phyloP scores from a whole-genome alignment of 306 rosid genomes.

The Fragaria ananassa region DNA sequence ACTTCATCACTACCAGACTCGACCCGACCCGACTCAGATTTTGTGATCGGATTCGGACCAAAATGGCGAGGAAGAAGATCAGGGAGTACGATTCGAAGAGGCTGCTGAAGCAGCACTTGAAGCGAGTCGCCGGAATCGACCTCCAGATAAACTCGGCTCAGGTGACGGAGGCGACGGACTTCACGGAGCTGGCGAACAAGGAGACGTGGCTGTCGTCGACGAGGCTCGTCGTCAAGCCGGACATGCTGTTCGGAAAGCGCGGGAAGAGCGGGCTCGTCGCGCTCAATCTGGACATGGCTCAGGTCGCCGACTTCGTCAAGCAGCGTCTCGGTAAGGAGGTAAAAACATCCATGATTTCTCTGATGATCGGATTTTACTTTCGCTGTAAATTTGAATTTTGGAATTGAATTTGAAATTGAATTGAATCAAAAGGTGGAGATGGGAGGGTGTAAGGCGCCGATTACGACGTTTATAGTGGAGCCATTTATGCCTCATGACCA shows the following conservation, averaged over 20 bases:
- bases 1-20: background rate
- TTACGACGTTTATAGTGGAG: slow-evolving; percentile 74
- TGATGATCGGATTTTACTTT: background rate
- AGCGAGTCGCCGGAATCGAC: slow-evolving; percentile 56
- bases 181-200: slow-evolving; percentile 52
- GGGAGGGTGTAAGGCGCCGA: slow-evolving; percentile 92
- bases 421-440: slow-evolving; percentile 56
- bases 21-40: background rate
- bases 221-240: slow-evolving; percentile 71
- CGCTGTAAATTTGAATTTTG: background rate
- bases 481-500: slow-evolving; percentile 85
- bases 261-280: slow-evolving; percentile 89
- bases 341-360: background rate
- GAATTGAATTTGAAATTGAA: background rate
- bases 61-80: slow-evolving; percentile 90
- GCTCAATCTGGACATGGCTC: slow-evolving; percentile 64
- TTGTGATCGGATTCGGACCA: background rate
- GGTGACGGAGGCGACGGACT: slow-evolving; percentile 68
- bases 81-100: slow-evolving; percentile 81
- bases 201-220: slow-evolving; percentile 75
- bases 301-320: slow-evolving; percentile 72
- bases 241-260: slow-evolving; percentile 84
- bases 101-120: slow-evolving; percentile 70
- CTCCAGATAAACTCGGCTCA: slow-evolving; percentile 67
- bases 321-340: slow-evolving; percentile 73